Conservation (phyloP, 805 yeast species). For the Candida koratica region DNA sequence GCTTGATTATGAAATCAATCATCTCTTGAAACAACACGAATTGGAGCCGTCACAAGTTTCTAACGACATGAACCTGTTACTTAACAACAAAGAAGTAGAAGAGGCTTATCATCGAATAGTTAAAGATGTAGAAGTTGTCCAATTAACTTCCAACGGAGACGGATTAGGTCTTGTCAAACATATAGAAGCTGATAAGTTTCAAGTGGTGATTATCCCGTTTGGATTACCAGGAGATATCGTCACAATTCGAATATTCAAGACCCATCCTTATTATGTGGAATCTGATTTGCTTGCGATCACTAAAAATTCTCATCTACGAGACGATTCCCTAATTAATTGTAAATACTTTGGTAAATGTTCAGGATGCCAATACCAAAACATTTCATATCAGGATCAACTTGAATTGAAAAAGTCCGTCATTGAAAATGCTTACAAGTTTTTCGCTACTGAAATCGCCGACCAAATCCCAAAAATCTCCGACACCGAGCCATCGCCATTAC, state of each 20-base stretch:
- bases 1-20: conserved; percentile 66
- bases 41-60: conserved; percentile 45
- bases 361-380: conserved; percentile 89
- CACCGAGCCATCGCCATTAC: conserved; percentile 74
- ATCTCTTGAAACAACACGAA: conserved; percentile 42
- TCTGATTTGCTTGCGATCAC: conserved; percentile 62
- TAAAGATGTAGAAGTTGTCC: conserved; percentile 51
- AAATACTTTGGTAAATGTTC: conserved; percentile 88
- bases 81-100: conserved; percentile 53
- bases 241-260: conserved; percentile 65
- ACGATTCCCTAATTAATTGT: conserved; percentile 65
- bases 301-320: conserved; percentile 30
- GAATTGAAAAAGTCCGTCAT: conserved; percentile 70
- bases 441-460: conserved; percentile 55
- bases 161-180: conserved; percentile 71
- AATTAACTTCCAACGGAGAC: conserved; percentile 76
- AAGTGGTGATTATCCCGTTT: conserved; percentile 79
- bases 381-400: conserved; percentile 71
- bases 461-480: conserved; percentile 57
- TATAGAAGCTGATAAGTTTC: conserved; percentile 38
- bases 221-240: conserved; percentile 83
- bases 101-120: conserved; percentile 56
- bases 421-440: conserved; percentile 72
- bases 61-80: conserved; percentile 62
- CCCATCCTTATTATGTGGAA: conserved; percentile 71